Conservation (phyloP, 169 alveolate genomes). For the Neospora caninum region DNA sequence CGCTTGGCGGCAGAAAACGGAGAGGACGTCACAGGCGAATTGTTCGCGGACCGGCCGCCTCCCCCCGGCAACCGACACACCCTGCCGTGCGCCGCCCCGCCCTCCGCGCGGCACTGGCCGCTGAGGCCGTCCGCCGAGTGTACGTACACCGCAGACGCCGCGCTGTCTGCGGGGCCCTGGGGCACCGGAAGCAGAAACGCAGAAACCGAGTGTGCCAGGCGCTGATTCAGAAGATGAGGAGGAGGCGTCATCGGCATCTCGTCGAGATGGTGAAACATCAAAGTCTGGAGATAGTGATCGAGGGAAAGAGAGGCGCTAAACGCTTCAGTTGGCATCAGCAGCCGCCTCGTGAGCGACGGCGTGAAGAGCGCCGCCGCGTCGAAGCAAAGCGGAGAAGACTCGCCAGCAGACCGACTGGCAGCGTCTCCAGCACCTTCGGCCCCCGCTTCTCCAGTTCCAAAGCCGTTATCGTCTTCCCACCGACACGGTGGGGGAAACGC, state of each 20-base stretch:
- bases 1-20: background rate
- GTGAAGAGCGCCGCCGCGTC: background rate
- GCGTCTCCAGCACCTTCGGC: too few species aligned
- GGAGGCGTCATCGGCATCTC: constrained; percentile 28
- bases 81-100: background rate
- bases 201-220: background rate
- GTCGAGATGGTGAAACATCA: background rate
- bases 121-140: background rate
- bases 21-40: background rate
- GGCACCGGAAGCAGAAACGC: background rate
- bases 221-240: background rate
- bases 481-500: constrained; percentile 16
- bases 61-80: background rate
- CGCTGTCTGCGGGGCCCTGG: background rate
- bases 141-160: background rate
- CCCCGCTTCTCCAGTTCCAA: too few species aligned
- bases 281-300: background rate
- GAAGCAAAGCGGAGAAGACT: background rate
- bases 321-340: background rate
- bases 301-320: background rate
- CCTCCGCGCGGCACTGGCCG: too few species aligned
- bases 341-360: constrained; percentile 14
- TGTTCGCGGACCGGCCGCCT: background rate
- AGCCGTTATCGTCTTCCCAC: too few species aligned
- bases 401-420: too few species aligned